Evolutionary conservation across 805 yeast genomes (phyloP).

Genomic region (Schwanniomyces polymorphus): DNA sequence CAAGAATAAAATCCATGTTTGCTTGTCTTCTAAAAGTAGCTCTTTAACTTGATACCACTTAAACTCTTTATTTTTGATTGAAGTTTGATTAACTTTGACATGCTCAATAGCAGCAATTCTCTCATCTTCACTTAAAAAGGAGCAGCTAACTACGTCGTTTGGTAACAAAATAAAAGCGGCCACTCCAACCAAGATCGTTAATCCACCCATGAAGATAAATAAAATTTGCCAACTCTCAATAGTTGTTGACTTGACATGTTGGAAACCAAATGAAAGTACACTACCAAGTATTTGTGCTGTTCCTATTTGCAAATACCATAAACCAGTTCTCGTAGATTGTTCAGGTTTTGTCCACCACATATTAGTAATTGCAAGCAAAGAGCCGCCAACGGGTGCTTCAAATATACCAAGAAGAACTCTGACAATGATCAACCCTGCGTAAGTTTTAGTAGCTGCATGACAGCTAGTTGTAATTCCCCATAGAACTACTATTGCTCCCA

Average conservation of each 20-base stretch:
- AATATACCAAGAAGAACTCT: slow-evolving; percentile 13
- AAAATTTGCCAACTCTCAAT: slow-evolving; percentile 18
- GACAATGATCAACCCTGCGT: slow-evolving; percentile 11
- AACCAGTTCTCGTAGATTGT: slow-evolving; percentile 14
- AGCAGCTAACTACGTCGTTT: slow-evolving; percentile 15
- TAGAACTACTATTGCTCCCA: slow-evolving; percentile 10
- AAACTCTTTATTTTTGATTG: slow-evolving; percentile 13
- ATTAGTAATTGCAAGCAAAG: slow-evolving; percentile 12
- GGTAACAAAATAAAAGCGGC: slow-evolving; percentile 17
- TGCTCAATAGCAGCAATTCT: slow-evolving; percentile 14
- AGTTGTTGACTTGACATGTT: slow-evolving; percentile 11
- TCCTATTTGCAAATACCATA: slow-evolving; percentile 17
- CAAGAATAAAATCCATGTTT: slow-evolving; percentile 16
- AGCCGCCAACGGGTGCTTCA: slow-evolving; percentile 14
- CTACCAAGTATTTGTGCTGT: slow-evolving; percentile 21
- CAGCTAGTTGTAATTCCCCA: slow-evolving; percentile 13
- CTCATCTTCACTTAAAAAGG: slow-evolving; percentile 15
- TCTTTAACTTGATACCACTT: slow-evolving; percentile 13
- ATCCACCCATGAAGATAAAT: slow-evolving; percentile 18
- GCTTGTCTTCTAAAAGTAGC: slow-evolving; percentile 12
- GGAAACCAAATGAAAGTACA: slow-evolving; percentile 16
- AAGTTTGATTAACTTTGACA: slow-evolving; percentile 14
- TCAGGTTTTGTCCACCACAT: slow-evolving; percentile 12
- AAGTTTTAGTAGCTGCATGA: slow-evolving; percentile 11
- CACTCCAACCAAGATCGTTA: slow-evolving; percentile 14